Base-by-base conservation (phyloP, 805 yeast species). In the Komagataella pseudopastoris region DNA sequence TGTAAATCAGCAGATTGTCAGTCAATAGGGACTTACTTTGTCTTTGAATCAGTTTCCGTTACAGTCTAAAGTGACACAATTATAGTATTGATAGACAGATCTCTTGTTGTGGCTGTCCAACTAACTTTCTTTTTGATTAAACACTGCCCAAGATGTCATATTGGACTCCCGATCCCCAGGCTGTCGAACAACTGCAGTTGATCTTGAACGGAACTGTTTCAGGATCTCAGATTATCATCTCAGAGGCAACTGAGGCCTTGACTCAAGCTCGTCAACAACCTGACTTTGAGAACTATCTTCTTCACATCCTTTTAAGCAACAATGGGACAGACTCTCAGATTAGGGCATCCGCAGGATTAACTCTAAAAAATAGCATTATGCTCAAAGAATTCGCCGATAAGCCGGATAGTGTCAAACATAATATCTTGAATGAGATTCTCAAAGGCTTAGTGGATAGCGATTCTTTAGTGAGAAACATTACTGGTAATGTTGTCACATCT, bases 401-500 rank as follows among this genome's bases (percentile, higher is more conserved):
- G 51, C 57, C 59, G 53, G 59, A 49, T 43, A 66, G 60, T 17
- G 52, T 68, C 39, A 68, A 67, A 51, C 55, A 63, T 4, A 67
- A 69, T 50, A 57, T 70, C 6, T 57, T 72, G 44, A 55, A 61
- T 16, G 68, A 71, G 47, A 61, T 72, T 6, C 59, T 71, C 54
- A 64, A 65, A 58, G 73, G 88, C 2, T 70, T 88, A 47, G 59
- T 76, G 36, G 84, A 76, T 54, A 57, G 67, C 1, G 76, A 77
- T 51, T 63, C 69, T n/a, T 69, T 87, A 56, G 85, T 91, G 24
- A 76, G 96, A 54, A 88, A 86, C 61, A 87, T 91, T 54, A 83
- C 96, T 5, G 96, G 97, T 45, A 89, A 83, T 60, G 96, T 89
- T 49, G 81, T 91, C 50, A 86, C 97, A 2, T 76, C 96, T 0